Evolutionary conservation across 2,329 filamentous ascomycete genomes (phyloP).

Genomic region (Macrophomina phaseolina): DNA sequence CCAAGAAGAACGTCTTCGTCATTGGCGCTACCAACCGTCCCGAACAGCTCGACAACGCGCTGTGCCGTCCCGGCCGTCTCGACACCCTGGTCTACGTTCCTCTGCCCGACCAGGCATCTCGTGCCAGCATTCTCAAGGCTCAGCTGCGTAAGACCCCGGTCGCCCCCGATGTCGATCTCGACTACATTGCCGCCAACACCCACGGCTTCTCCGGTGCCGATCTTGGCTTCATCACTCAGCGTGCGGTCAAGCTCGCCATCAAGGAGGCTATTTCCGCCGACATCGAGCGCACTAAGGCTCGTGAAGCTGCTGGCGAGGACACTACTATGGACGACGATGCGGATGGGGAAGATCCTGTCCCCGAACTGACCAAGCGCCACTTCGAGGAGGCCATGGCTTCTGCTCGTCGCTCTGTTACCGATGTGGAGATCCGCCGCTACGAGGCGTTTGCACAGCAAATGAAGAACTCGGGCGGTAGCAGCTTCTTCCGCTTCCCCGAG

Average conservation of each 20-base stretch:
- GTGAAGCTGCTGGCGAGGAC: conserved; percentile 82
- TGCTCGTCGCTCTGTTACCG: conserved; percentile 90
- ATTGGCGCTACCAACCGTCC: conserved; percentile 99
- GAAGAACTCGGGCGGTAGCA: conserved; percentile 96
- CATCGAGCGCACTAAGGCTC: conserved; percentile 88
- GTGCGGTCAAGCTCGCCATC: conserved; percentile 98
- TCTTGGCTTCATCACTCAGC: conserved; percentile 98
- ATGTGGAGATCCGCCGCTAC: conserved; percentile 97
- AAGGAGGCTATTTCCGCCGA: conserved; percentile 92
- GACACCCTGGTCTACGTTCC: conserved; percentile 99
- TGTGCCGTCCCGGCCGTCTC: conserved; percentile 97
- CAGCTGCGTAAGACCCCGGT: conserved; percentile 99
- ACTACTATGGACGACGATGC: conserved; percentile 78
- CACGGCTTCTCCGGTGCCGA: conserved; percentile 99
- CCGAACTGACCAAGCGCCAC: conserved; percentile 92
- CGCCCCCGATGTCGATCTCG: conserved; percentile 81
- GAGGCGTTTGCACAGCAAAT: conserved; percentile 98
- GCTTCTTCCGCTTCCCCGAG: conserved; percentile 94
- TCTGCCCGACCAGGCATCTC: conserved; percentile 88
- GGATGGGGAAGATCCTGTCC: conserved; percentile 85
- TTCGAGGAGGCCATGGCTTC: conserved; percentile 99
- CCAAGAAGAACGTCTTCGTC: conserved; percentile 99
- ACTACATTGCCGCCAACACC: conserved; percentile 94
- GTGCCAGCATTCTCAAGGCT: conserved; percentile 87
- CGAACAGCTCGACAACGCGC: conserved; percentile 95